These are phyloP conservation scores for Xylariales sp. DNA, from an alignment of 2,329 filamentous ascomycete genomes.

Conservation along the genomic window DNA sequence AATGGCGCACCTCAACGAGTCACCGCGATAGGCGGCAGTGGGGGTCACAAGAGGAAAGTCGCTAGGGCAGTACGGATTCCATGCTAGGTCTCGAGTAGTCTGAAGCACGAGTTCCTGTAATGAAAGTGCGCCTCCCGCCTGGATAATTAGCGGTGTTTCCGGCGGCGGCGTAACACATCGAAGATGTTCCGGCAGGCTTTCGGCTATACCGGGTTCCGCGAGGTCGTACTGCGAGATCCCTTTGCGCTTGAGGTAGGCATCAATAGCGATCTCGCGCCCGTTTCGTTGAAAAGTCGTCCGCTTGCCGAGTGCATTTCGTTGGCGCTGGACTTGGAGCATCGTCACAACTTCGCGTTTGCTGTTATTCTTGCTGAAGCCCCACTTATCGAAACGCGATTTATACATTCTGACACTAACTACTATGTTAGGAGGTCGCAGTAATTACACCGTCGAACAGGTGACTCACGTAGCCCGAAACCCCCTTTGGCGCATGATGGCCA, in stretches of 20 bases:
- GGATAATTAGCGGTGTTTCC: conserved; percentile 41
- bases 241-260: conserved; percentile 64
- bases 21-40: conserved; percentile 45
- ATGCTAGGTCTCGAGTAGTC: conserved; percentile 45
- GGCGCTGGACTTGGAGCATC: conserved; percentile 63
- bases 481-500: conserved; percentile 62
- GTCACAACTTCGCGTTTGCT: conserved; percentile 65
- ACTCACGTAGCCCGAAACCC: conserved; percentile 62
- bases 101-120: conserved; percentile 49
- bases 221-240: conserved; percentile 65
- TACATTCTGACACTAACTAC: conserved; percentile 63
- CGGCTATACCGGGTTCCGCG: conserved; percentile 45
- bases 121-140: conserved; percentile 44
- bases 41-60: conserved; percentile 47
- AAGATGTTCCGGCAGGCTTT: conserved; percentile 46
- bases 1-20: conserved; percentile 47
- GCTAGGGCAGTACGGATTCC: conserved; percentile 46
- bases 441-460: conserved; percentile 15
- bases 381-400: conserved; percentile 66
- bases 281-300: conserved; percentile 65
- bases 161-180: conserved; percentile 48
- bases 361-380: conserved; percentile 67
- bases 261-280: conserved; percentile 63
- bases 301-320: conserved; percentile 64
- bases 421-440: conserved; percentile 37